Base-by-base conservation (phyloP, 2,329 filamentous ascomycete species). In the Ceratocystis papillata region DNA sequence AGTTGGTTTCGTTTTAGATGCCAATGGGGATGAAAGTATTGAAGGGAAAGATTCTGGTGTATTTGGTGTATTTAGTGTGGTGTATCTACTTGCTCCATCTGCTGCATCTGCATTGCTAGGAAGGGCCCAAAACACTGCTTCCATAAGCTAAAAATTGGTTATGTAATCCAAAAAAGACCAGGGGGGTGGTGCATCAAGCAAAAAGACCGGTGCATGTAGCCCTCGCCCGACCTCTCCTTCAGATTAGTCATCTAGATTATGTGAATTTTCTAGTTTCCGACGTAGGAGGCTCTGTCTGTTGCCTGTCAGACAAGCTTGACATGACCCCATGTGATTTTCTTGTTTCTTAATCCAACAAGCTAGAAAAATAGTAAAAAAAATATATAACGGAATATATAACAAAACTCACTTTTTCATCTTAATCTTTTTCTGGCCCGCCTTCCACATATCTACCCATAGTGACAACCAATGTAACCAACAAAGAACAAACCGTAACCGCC, bases 351-450 rank as follows among this genome's bases (percentile, higher is more conserved):
- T 53, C 3, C 5, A 5, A 53, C 48, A 15, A 28, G 20, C 48
- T 20, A 10, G 46, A 10, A 48, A 48, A 48, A 48, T 50, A 20
- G 4, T 30, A 63, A 20, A 50, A 30, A 46, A 50, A 50, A 63
- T 63, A 62, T 45, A 63, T 63, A 63, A 62, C 41, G 10, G 28
- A 63, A 63, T 48, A 48, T 63, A 30, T 12, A 46, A 63, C 61
- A 63, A 50, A 63, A 63, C 61, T 59, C 55, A 7, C 25, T 59
- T 59, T 37, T 25, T 17, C 55, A 28, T 33, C 12, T 37, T n/a
- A 3, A 33, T 17, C 30, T 59, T 30, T 30, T 59, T 15, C 17
- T 37, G 28, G 25, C 28, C 55, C n/a, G 55, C 15, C 37, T 41
- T 41, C 37, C 37, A 41, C 37, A 41, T 2, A 4, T 41, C 37